Percentiles rank a stretch among this genome's conserved stretches.
Evolutionary conservation across 306 rosid genomes (phyloP).

Genomic region (Vachellia collinsii): DNA sequence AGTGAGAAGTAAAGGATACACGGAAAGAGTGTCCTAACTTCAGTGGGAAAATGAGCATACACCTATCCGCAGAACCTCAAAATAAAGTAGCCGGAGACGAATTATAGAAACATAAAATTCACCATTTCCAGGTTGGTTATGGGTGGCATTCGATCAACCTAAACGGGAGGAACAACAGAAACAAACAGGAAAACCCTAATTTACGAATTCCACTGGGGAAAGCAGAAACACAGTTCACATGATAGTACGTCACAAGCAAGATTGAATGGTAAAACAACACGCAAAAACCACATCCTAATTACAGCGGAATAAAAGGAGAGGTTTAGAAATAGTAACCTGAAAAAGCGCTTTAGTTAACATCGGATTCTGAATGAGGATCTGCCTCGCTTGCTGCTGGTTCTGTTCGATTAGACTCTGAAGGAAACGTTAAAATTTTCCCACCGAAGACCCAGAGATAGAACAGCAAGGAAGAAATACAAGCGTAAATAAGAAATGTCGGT

Average conservation of each 20-base stretch:
- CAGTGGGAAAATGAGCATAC: neutral
- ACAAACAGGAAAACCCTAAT: constrained; percentile 28
- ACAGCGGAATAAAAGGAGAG: neutral
- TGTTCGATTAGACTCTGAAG: constrained; percentile 77
- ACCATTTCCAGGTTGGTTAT: neutral
- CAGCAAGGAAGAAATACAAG: neutral
- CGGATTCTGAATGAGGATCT: constrained; percentile 94
- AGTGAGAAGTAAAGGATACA: neutral
- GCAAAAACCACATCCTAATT: neutral
- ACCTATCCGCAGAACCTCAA: neutral
- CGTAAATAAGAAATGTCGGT: constrained; percentile 6
- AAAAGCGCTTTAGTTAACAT: constrained; percentile 89
- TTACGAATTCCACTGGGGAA: neutral
- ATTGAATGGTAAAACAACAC: constrained; percentile 10
- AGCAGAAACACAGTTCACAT: constrained; percentile 1
- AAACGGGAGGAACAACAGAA: neutral
- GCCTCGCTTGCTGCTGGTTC: constrained; percentile 92
- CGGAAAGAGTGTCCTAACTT: neutral
- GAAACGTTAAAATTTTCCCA: neutral
- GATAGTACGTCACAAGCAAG: neutral
- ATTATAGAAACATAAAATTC: neutral
- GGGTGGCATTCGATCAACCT: neutral
- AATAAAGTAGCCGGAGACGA: neutral
- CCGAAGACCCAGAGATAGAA: neutral
- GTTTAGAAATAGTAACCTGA: constrained; percentile 59